A percentile compares a stretch with the other conserved stretches of the same genome.
phyloP scores from a whole-genome alignment of 2,329 filamentous ascomycete species.

The Hirsutella thompsonii region DNA sequence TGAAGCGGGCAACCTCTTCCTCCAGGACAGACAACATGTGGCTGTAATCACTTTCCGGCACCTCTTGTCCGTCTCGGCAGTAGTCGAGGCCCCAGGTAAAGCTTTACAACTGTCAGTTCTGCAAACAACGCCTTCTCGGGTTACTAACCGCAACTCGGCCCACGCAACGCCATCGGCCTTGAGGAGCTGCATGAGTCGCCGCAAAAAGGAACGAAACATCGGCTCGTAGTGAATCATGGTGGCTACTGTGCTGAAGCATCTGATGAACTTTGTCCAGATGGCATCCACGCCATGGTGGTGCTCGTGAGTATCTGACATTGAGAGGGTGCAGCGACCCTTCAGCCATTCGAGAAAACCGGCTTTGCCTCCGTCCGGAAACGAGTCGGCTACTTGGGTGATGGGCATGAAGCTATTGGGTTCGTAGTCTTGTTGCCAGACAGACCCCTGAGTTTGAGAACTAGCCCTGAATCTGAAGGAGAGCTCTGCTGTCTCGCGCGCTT shows the following conservation, averaged over 20 bases:
- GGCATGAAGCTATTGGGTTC: constrained; percentile 43
- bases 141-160: constrained; percentile 54
- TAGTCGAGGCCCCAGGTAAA: constrained; percentile 63
- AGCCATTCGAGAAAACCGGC: constrained; percentile 68
- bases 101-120: constrained; percentile 18
- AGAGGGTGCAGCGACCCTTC: constrained; percentile 58
- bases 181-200: constrained; percentile 55
- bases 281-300: constrained; percentile 76
- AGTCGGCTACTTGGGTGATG: constrained; percentile 49
- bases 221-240: constrained; percentile 82
- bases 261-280: constrained; percentile 72
- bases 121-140: no score
- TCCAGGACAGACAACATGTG: constrained; percentile 61
- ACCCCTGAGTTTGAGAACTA: constrained; percentile 26
- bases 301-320: constrained; percentile 56
- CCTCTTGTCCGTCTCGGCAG: constrained; percentile 49
- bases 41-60: constrained; percentile 52
- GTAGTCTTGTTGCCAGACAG: constrained; percentile 59
- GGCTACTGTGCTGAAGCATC: constrained; percentile 60
- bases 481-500: constrained; percentile 37
- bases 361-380: constrained; percentile 61
- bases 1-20: constrained; percentile 69
- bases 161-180: constrained; percentile 75
- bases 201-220: constrained; percentile 67
- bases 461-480: constrained; percentile 52